Percentiles rank a stretch among this genome's conserved stretches.
Evolutionary conservation across 2,329 filamentous ascomycete species (phyloP).

Genomic region (Pseudopithomyces maydicus): DNA sequence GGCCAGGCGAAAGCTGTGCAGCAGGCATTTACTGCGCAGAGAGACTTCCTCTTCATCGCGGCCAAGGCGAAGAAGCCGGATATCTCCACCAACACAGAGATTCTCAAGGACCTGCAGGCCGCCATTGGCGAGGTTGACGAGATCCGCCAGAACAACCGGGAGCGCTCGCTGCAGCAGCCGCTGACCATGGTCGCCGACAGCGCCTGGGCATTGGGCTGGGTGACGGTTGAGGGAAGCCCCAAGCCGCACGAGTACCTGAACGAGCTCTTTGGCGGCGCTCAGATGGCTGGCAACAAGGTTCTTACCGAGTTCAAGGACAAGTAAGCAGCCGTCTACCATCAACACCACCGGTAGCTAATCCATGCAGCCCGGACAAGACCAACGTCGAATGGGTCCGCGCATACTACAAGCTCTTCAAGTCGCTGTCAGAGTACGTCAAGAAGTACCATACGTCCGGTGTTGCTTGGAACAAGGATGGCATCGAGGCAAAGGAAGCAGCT

Average conservation of each 20-base stretch:
- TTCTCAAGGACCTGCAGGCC: constrained; percentile 86
- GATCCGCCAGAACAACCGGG: constrained; percentile 81
- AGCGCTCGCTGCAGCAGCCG: constrained; percentile 76
- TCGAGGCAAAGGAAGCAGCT: constrained; percentile 73
- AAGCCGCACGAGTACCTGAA: constrained; percentile 86
- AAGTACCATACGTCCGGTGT: constrained; percentile 80
- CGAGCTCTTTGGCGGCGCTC: constrained; percentile 79
- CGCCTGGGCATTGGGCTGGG: constrained; percentile 88
- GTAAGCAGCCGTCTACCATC: constrained; percentile 49
- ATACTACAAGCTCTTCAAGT: constrained; percentile 90
- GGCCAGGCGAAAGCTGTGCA: constrained; percentile 71
- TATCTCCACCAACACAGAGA: constrained; percentile 70
- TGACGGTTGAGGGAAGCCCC: constrained; percentile 69
- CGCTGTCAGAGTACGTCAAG: constrained; percentile 82
- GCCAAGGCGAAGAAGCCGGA: constrained; percentile 94
- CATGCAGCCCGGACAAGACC: constrained; percentile 67
- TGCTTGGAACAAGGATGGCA: constrained; percentile 81
- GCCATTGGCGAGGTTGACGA: constrained; percentile 78
- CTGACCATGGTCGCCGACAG: constrained; percentile 88
- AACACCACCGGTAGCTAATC: constrained; percentile 17
- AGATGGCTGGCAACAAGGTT: constrained; percentile 95
- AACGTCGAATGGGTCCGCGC: constrained; percentile 86
- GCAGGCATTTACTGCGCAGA: constrained; percentile 79
- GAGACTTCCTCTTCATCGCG: constrained; percentile 84
- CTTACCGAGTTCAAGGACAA: constrained; percentile 88